Evolutionary conservation across 352 stramenopile genomes (phyloP), one percentile per base, ranked within the genome.

Genomic region (Pythium monospermum): DNA sequence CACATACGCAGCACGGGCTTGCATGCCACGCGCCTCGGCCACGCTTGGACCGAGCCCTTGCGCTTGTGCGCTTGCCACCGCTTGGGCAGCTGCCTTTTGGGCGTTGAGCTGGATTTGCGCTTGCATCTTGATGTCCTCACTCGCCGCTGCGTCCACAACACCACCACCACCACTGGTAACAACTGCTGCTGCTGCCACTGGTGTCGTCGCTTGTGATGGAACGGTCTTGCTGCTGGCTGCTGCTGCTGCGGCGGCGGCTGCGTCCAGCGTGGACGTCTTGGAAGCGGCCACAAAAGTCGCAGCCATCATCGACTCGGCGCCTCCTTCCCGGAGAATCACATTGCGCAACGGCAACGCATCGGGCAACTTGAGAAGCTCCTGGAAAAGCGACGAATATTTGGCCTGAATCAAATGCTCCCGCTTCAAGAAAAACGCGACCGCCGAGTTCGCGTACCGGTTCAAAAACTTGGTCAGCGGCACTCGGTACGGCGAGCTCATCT

Each of bases 381-480:
- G 85, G 53, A 99, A 98, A 5, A 99, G 79, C 44, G 89, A 91
- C 42, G 82, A 95, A 49, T 98, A 98, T 38, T 94, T 83, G 19
- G 82, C 57, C 47, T 96, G 76, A 12, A 84, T 65, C 44, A 96
- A 62, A 28, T 86, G 76, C 8, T 95, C 78, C 6, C 74, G 75
- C 50, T 94, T 93, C 6, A 96, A 46, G 53, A 98, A 97, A 55
- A 85, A 94, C 19, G 91, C 68, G 30, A 96, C 73, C 1, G 80
- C 67, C 38, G 83, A 77, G 11, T 85, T 74, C 18, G 87, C 73
- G 63, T 98, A 96, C 21, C 87, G 88, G 64, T 97, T 98, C 53
- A 98, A 74, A 47, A 98, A 98, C 31, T 73, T 73, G 6, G 91
- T 95, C 30, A 99, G 73, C 13, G 94, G 93, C 21, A 85, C 64